These are phyloP conservation scores for Boeremia exigua DNA, from an alignment of 2,329 filamentous ascomycete species.

Conservation along the genomic window DNA sequence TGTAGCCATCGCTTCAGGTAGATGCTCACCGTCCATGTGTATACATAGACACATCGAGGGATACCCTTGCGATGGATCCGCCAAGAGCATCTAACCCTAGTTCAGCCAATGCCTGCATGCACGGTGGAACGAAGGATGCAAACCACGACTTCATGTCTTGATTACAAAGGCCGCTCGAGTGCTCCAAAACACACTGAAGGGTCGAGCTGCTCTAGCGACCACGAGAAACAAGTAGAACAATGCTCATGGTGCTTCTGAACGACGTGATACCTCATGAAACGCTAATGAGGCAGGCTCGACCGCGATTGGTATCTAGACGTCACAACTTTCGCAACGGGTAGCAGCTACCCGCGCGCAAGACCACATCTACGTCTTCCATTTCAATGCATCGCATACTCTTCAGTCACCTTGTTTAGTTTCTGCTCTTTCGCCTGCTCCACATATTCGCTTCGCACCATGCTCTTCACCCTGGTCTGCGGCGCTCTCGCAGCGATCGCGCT, in stretches of 20 bases:
- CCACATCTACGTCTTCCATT: conserved; percentile 11
- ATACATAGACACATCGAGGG: conserved; percentile 2
- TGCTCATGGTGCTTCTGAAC: neutral
- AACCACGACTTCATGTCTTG: conserved; percentile 3
- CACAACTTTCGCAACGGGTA: conserved; percentile 24
- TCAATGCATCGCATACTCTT: conserved; percentile 5
- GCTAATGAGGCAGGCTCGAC: conserved; percentile 31
- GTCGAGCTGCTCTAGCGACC: neutral
- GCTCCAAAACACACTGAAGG: neutral
- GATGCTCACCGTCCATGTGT: conserved; percentile 17
- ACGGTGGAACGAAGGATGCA: conserved; percentile 2
- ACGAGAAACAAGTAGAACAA: neutral
- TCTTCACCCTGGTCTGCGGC: conserved; percentile 31
- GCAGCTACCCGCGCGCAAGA: conserved; percentile 12
- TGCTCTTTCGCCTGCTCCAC: conserved; percentile 2
- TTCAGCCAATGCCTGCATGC: neutral
- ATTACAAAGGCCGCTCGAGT: neutral
- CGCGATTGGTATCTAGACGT: conserved; percentile 28
- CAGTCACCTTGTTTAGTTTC: conserved; percentile 7
- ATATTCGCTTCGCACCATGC: conserved; percentile 4
- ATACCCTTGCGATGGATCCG: neutral
- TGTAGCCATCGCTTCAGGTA: conserved; percentile 17
- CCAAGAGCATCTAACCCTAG: neutral
- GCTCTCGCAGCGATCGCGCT: conserved; percentile 38
- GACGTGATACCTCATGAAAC: conserved; percentile 33